phyloP scores from a whole-genome alignment of 495 filamentous ascomycete species.

The Neurospora discreta region DNA sequence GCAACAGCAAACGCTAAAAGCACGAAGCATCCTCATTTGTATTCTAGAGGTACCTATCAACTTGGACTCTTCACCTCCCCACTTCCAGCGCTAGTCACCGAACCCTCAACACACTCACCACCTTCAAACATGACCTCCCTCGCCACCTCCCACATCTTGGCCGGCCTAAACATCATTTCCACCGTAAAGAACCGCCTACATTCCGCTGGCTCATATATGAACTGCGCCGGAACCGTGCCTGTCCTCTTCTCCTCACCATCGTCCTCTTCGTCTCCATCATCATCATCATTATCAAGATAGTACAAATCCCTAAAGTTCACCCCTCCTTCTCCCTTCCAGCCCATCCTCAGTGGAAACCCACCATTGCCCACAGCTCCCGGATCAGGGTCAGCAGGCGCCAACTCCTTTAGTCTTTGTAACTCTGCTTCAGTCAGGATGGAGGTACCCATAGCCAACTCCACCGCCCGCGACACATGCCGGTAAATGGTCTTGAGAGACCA shows the following conservation, averaged over 20 bases:
- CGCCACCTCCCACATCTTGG: neutral
- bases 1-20: no score
- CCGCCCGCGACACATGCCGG: neutral
- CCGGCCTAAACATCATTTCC: neutral
- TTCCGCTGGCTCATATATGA: neutral
- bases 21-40: no score
- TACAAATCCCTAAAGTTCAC: constrained; percentile 1
- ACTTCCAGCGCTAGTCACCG: no score
- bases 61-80: no score
- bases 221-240: neutral
- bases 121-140: neutral
- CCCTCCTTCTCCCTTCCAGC: neutral
- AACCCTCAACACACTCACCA: constrained; percentile 6
- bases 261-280: neutral
- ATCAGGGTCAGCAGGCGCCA: neutral
- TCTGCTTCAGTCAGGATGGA: neutral
- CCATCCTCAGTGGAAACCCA: neutral
- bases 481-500: neutral
- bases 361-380: no score
- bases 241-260: neutral
- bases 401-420: rapidly evolving
- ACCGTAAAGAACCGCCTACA: neutral
- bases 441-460: neutral
- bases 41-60: no score
- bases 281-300: no score